These are phyloP conservation scores for Ilex asprella DNA, from an alignment of 257 asterid genomes.

Conservation along the genomic window DNA sequence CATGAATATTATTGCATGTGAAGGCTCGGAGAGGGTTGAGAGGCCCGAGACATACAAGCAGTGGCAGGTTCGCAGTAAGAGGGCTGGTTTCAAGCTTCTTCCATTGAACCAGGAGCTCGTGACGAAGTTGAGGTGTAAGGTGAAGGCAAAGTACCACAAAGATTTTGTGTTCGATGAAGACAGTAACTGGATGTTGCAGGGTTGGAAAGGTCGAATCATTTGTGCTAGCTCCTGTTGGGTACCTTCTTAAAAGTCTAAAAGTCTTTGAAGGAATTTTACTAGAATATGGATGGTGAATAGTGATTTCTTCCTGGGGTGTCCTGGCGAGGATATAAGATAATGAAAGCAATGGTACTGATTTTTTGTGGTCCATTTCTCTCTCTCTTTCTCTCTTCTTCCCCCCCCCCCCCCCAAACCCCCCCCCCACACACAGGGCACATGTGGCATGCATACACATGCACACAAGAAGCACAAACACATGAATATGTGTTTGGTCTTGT, in stretches of 20 bases:
- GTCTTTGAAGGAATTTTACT: too few species aligned
- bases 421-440: too few species aligned
- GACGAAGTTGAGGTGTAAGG: slow-evolving; percentile 48
- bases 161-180: slow-evolving; percentile 74
- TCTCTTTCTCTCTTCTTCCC: too few species aligned
- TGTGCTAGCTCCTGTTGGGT: slow-evolving; percentile 72
- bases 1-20: slow-evolving; percentile 79
- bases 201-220: slow-evolving; percentile 88
- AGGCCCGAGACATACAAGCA: slow-evolving; percentile 93
- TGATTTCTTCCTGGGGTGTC: too few species aligned
- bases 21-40: slow-evolving; percentile 78
- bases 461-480: too few species aligned
- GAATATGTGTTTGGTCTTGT: too few species aligned
- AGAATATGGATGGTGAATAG: too few species aligned
- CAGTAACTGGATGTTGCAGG: slow-evolving; percentile 83
- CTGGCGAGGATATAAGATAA: too few species aligned
- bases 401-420: too few species aligned
- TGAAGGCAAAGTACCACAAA: slow-evolving; percentile 40
- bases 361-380: too few species aligned
- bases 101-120: slow-evolving; percentile 42
- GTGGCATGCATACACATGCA: too few species aligned
- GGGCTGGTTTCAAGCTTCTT: slow-evolving; percentile 76
- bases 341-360: too few species aligned
- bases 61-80: slow-evolving; percentile 65
- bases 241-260: slow-evolving; percentile 45